Evolutionary conservation across 2,329 filamentous ascomycete species (phyloP).

Genomic region (Lomentospora prolificans): DNA sequence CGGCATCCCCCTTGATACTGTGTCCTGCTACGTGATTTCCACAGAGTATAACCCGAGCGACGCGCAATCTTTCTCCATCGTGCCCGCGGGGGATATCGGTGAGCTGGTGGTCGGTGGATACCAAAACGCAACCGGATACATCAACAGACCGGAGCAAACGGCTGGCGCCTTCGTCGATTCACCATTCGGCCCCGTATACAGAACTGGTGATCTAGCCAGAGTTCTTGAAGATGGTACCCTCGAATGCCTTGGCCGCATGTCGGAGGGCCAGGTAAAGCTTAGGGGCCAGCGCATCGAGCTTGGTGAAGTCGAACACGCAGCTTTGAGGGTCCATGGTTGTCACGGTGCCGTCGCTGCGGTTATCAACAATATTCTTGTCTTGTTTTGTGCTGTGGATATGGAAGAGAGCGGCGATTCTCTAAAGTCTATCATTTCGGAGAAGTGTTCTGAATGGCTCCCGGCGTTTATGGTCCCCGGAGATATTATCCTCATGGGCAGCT

Average conservation of each 20-base stretch:
- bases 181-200: slow-evolving; percentile 61
- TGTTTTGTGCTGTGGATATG: slow-evolving; percentile 55
- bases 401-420: slow-evolving; percentile 15
- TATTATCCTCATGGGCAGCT: slow-evolving; percentile 49
- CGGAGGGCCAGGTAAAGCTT: slow-evolving; percentile 75
- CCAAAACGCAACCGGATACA: slow-evolving; percentile 71
- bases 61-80: slow-evolving; percentile 32
- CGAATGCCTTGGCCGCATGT: slow-evolving; percentile 76
- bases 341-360: slow-evolving; percentile 59
- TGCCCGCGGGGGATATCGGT: slow-evolving; percentile 59
- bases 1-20: slow-evolving; percentile 68
- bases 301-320: slow-evolving; percentile 65
- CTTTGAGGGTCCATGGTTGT: slow-evolving; percentile 50
- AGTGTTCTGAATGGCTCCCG: slow-evolving; percentile 67
- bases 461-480: slow-evolving; percentile 76
- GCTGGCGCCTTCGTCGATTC: slow-evolving; percentile 59
- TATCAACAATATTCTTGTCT: slow-evolving; percentile 57
- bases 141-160: slow-evolving; percentile 73
- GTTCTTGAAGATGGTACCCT: slow-evolving; percentile 58
- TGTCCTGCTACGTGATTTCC: slow-evolving; percentile 63
- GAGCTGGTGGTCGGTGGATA: slow-evolving; percentile 74
- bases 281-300: slow-evolving; percentile 76
- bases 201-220: slow-evolving; percentile 75
- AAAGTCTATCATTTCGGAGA: slow-evolving; percentile 37
- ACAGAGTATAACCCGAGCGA: slow-evolving; percentile 24